Evolutionary conservation across 805 yeast species (phyloP).

Genomic region (Ogataea philodendri): DNA sequence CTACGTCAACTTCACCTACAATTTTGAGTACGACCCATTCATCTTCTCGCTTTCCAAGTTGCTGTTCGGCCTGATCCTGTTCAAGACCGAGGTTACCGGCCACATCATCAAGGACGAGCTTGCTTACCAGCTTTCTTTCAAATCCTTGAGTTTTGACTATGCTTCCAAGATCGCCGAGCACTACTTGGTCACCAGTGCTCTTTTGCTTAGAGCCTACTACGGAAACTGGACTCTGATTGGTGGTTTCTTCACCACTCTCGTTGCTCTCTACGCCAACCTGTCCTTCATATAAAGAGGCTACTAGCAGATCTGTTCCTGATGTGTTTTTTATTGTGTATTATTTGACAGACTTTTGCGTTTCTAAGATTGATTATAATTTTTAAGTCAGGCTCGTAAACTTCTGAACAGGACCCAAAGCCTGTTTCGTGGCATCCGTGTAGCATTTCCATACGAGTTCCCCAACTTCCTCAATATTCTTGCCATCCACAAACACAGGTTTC

Average conservation of each 20-base stretch:
- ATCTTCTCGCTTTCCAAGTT: slow-evolving; percentile 46
- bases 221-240: slow-evolving; percentile 48
- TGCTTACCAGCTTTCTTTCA: slow-evolving; percentile 31
- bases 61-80: slow-evolving; percentile 38
- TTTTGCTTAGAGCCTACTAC: slow-evolving; percentile 41
- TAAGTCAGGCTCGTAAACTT: slow-evolving; percentile 3
- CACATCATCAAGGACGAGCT: slow-evolving; percentile 30
- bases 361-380: slow-evolving; percentile 4
- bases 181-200: slow-evolving; percentile 32
- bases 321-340: slow-evolving; percentile 14
- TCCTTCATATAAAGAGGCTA: slow-evolving; percentile 28
- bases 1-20: slow-evolving; percentile 53
- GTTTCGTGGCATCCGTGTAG: slow-evolving; percentile 17
- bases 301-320: slow-evolving; percentile 9
- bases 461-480: slow-evolving; percentile 56
- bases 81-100: slow-evolving; percentile 27
- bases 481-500: slow-evolving; percentile 58
- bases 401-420: slow-evolving; percentile 18
- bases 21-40: slow-evolving; percentile 54
- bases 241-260: slow-evolving; percentile 44
- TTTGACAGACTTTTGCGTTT: slow-evolving; percentile 16
- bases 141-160: slow-evolving; percentile 30
- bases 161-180: slow-evolving; percentile 20
- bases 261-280: slow-evolving; percentile 48
- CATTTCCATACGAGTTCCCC: slow-evolving; percentile 41